phyloP scores from a whole-genome alignment of 345 rosid species.

The Eucalyptus cloeziana region DNA sequence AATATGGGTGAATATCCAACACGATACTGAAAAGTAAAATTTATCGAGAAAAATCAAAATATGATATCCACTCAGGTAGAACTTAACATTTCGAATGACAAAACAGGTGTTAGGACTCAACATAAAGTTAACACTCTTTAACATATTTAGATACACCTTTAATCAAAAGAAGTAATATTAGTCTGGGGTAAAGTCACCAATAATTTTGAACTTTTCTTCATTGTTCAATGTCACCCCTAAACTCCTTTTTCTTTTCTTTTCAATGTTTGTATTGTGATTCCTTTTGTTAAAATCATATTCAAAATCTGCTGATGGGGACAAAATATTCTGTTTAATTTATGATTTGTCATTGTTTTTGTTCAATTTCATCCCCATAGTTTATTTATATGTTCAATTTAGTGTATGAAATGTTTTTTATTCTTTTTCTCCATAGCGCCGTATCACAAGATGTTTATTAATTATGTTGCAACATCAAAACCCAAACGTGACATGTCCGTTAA shows the following conservation, averaged over 20 bases:
- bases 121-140: background rate
- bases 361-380: background rate
- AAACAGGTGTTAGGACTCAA: background rate
- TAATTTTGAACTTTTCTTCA: background rate
- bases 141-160: background rate
- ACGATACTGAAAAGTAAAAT: background rate
- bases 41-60: background rate
- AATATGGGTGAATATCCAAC: background rate
- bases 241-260: background rate
- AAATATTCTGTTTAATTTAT: background rate
- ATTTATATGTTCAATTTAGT: background rate
- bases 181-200: background rate
- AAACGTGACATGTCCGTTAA: background rate
- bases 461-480: background rate
- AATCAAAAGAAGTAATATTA: background rate
- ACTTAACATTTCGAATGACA: background rate
- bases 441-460: background rate
- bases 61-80: background rate
- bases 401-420: no score
- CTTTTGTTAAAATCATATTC: background rate
- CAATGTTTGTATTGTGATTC: background rate
- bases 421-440: background rate
- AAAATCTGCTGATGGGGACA: background rate
- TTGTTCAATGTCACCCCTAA: background rate
- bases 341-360: background rate